Conservation (phyloP, 164 flowering plant species). For the Hamamelis virginiana region DNA sequence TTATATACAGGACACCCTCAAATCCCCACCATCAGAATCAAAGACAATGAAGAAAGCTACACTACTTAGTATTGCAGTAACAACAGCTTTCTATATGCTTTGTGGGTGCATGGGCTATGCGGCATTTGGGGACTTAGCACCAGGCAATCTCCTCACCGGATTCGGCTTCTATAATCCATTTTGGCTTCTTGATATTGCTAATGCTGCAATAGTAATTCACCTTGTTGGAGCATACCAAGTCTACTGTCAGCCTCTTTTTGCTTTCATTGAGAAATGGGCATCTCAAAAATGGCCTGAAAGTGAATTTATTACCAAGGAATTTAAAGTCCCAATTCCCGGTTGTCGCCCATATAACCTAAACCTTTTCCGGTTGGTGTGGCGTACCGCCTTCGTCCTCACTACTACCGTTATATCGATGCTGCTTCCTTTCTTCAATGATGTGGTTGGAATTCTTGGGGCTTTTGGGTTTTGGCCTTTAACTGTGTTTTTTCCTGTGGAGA, state of each 20-base stretch:
- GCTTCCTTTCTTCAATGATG: conserved; percentile 64
- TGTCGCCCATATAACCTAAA: conserved; percentile 30
- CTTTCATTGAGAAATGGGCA: conserved; percentile 58
- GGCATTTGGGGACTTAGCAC: conserved; percentile 57
- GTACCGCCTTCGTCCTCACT: conserved; percentile 39
- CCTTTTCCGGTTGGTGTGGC: conserved; percentile 54
- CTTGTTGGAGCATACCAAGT: conserved; percentile 75
- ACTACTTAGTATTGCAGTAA: conserved; percentile 35
- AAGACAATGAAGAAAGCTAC: conserved; percentile 66
- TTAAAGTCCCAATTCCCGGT: conserved; percentile 37
- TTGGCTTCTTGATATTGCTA: conserved; percentile 69
- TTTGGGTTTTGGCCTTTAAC: conserved; percentile 73
- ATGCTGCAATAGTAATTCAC: conserved; percentile 62
- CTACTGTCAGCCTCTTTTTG: conserved; percentile 58
- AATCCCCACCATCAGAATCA: conserved; percentile 55
- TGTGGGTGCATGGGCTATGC: conserved; percentile 76
- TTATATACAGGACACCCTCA: conserved; percentile 49
- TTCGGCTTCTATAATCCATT: conserved; percentile 69
- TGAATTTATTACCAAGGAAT: conserved; percentile 40
- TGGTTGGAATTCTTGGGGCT: conserved; percentile 61
- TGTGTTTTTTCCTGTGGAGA: conserved; percentile 64
- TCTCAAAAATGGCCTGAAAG: conserved; percentile 37
- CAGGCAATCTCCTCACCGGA: conserved; percentile 64
- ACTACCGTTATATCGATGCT: conserved; percentile 66
- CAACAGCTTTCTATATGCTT: conserved; percentile 59